phyloP scores from a whole-genome alignment of 257 asterid species.

The Vinca minor region DNA sequence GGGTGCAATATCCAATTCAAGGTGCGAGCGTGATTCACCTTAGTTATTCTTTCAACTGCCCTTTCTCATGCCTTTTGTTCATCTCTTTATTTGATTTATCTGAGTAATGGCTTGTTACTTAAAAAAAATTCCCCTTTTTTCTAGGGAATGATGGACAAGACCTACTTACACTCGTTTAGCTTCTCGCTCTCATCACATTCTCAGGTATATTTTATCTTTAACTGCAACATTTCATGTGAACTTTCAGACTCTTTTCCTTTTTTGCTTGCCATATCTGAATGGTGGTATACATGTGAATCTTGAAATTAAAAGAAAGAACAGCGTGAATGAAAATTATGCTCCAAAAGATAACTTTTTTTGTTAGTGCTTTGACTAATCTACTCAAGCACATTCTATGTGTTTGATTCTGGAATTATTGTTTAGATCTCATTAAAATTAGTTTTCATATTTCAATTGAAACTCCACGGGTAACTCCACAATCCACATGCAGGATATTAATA shows the following conservation, averaged over 20 bases:
- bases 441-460: conserved; percentile 1
- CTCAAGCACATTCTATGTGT: not conserved
- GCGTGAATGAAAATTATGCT: too few species aligned
- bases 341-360: not conserved
- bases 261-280: not conserved
- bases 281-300: not conserved
- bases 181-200: conserved; percentile 22
- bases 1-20: conserved; percentile 20
- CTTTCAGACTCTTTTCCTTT: not conserved
- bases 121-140: not conserved
- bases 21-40: conserved; percentile 23
- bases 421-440: not conserved
- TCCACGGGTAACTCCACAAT: not conserved
- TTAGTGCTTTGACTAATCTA: not conserved
- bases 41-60: not conserved
- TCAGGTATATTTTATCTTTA: conserved; percentile 21
- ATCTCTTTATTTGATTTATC: not conserved
- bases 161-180: conserved; percentile 14
- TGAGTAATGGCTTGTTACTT: not conserved
- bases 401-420: not conserved
- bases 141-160: conserved; percentile 26
- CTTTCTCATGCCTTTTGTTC: not conserved
- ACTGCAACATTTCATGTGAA: not conserved
- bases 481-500: not conserved
- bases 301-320: not conserved